Evolutionary conservation across 2,329 filamentous ascomycete genomes (phyloP).

Genomic region (Phialemoniopsis sp.): DNA sequence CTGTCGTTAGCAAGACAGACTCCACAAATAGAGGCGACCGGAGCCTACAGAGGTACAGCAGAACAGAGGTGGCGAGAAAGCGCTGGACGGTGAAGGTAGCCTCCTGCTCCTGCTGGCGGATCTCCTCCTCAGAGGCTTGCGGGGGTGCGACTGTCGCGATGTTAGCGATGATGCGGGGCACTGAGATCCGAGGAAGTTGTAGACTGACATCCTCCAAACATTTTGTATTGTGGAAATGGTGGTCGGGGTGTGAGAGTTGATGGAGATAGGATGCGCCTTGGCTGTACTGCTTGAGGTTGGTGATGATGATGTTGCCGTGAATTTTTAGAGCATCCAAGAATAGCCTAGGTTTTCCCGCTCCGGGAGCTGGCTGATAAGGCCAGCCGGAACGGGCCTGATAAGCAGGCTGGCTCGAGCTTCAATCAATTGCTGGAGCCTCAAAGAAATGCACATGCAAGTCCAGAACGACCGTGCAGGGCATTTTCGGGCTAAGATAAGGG

Average conservation of each 20-base stretch:
- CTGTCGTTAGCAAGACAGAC: slow-evolving; percentile 3
- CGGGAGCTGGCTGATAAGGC: too few relatives aligned
- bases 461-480: too few relatives aligned
- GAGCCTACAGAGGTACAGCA: slow-evolving; percentile 73
- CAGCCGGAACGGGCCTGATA: neutral
- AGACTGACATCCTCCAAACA: slow-evolving; percentile 61
- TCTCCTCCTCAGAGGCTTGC: slow-evolving; percentile 65
- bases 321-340: too few relatives aligned
- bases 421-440: too few relatives aligned
- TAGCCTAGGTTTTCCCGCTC: too few relatives aligned
- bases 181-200: neutral
- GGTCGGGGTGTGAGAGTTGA: slow-evolving; percentile 1
- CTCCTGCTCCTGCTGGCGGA: slow-evolving; percentile 64
- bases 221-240: slow-evolving; percentile 27
- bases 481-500: too few relatives aligned
- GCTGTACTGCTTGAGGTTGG: neutral
- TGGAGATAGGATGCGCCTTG: slow-evolving; percentile 1
- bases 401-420: too few relatives aligned
- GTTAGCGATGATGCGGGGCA: slow-evolving; percentile 2
- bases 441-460: too few relatives aligned
- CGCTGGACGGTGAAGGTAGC: slow-evolving; percentile 64
- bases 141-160: slow-evolving; percentile 56
- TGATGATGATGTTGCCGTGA: neutral
- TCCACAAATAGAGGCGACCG: neutral
- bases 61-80: slow-evolving; percentile 59